Percentiles rank a stretch among this genome's conserved stretches.
Evolutionary conservation across 306 rosid species (phyloP).

Genomic region (Argentina anserina): DNA sequence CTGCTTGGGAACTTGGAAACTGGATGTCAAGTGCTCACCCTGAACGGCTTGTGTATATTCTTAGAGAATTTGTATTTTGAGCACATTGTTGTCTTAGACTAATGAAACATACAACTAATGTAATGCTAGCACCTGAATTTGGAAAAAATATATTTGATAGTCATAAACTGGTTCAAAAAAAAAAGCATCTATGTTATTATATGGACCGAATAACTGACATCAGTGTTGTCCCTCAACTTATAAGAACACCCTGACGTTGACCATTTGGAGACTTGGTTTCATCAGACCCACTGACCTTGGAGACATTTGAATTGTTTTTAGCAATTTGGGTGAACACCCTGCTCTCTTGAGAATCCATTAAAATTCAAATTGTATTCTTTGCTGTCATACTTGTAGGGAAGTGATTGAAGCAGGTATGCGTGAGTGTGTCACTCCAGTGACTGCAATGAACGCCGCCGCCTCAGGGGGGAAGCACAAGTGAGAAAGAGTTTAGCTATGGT

Average conservation of each 20-base stretch:
- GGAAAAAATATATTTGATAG: neutral
- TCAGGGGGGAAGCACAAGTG: no score
- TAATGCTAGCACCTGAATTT: neutral
- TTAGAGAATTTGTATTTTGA: neutral
- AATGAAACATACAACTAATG: neutral
- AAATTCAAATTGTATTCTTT: neutral
- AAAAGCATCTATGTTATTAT: neutral
- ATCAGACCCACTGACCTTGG: neutral
- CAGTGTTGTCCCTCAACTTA: neutral
- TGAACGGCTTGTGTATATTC: conserved; percentile 12
- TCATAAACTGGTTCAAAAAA: neutral
- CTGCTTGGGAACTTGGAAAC: neutral
- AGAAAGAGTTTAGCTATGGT: neutral
- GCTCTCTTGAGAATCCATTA: neutral
- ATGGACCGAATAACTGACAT: neutral
- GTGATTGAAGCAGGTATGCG: neutral
- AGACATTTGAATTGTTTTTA: neutral
- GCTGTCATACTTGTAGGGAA: neutral
- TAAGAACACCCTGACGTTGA: neutral
- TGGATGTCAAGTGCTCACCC: conserved; percentile 3
- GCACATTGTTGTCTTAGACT: conserved; percentile 9
- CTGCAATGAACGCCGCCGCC: neutral
- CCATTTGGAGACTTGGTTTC: no score
- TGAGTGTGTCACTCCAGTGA: no score
- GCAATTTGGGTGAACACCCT: neutral